Percentiles rank a stretch among this genome's conserved stretches.
Evolutionary conservation across 352 stramenopile species (phyloP).

Genomic region (Pythium dissimile): DNA sequence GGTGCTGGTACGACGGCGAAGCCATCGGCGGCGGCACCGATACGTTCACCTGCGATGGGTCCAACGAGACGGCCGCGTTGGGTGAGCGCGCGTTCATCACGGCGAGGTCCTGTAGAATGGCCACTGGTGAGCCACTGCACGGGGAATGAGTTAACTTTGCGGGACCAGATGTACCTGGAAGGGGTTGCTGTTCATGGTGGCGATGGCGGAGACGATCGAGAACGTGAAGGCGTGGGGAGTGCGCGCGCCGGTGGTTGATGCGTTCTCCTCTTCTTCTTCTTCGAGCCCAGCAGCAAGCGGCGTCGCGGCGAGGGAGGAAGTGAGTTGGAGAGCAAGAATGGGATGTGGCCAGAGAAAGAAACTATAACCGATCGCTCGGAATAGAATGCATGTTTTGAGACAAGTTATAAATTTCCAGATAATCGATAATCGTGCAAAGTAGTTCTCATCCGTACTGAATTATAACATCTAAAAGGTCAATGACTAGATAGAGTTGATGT

Average conservation of each 20-base stretch:
- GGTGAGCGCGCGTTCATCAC: constrained; percentile 24
- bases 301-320: neutral
- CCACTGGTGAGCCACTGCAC: neutral
- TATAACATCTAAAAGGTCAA: neutral
- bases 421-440: neutral
- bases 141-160: neutral
- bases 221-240: neutral
- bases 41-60: constrained; percentile 23
- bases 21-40: constrained; percentile 36
- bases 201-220: neutral
- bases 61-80: constrained; percentile 13
- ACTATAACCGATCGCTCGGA: constrained; percentile 17
- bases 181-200: constrained; percentile 24
- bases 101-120: constrained; percentile 14
- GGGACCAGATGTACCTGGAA: constrained; percentile 17
- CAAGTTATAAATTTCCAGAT: neutral
- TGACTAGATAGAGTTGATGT: no score
- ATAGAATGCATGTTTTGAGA: constrained; percentile 3
- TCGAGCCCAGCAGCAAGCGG: neutral
- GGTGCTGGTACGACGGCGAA: constrained; percentile 33
- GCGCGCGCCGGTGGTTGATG: neutral
- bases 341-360: constrained; percentile 18
- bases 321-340: constrained; percentile 15
- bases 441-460: neutral
- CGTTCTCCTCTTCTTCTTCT: neutral